Evolutionary conservation across 345 rosid genomes (phyloP), one percentile per base, ranked within the genome.

Genomic region (Brassica carinata): DNA sequence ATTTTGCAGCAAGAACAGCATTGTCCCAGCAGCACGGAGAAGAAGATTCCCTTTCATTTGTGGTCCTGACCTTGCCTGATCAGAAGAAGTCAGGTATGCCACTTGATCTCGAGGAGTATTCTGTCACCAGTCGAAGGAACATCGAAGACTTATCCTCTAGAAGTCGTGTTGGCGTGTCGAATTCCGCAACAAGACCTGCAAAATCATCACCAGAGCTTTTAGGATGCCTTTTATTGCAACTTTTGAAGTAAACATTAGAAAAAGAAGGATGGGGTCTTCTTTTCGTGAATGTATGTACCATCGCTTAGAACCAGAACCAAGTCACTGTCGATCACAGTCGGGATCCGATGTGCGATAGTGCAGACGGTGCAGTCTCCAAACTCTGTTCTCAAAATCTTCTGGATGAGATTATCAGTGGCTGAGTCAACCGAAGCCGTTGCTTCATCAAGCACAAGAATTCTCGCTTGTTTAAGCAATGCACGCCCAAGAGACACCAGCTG

Each of bases 341-440:
- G 97, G 79, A 96, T 96, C 18, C 98, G 95, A 81, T 96, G 99
- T 8, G 99, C 99, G 75, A 96, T 94, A n/a, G 99, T 96, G 87
- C 94, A 90, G 53, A 96, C 99, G 0, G 98, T 96, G 83, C 99
- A 96, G 72, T 89, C 79, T 81, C 87, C 82, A 82, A 96, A 96
- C 88, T 96, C 98, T 1, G 91, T 90, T 53, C 99, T 90, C 77
- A 96, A 88, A 19, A 92, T 96, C 90, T 89, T 91, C 83, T 96
- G 99, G 68, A 96, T 92, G 38, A 96, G 90, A 87, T 96, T 93
- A 80, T 96, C 99, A 2, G 99, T 96, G 58, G 98, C 98, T 7
- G 98, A 89, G 80, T 96, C 99, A 7, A 96, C 99, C 5, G 99
- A 96, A 59, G 99, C 98, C 18, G 99, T 96, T 23, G 99, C 98